phyloP scores from a whole-genome alignment of 1,284 basidiomycete species.

The Fomitopsis betulina region DNA sequence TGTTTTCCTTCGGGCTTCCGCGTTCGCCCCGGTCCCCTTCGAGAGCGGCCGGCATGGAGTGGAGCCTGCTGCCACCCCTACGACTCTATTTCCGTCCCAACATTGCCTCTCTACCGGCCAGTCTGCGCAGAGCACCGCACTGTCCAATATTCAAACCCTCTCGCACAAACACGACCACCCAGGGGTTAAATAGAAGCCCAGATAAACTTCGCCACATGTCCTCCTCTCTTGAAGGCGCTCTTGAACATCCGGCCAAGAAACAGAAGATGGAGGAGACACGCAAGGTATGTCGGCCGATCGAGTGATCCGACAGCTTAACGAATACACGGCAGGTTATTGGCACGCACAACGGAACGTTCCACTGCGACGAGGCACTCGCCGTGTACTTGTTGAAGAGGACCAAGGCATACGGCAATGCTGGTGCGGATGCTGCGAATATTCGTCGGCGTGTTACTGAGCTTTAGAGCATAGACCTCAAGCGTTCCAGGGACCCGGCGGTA shows the following conservation, averaged over 20 bases:
- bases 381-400: slow-evolving; percentile 89
- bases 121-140: not conserved
- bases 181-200: not conserved
- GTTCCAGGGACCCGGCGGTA: slow-evolving; percentile 77
- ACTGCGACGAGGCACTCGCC: slow-evolving; percentile 94
- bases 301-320: not conserved
- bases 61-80: slow-evolving; percentile 5
- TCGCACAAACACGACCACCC: not conserved
- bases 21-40: not conserved
- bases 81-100: slow-evolving; percentile 6
- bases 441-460: not conserved
- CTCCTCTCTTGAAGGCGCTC: slow-evolving; percentile 13
- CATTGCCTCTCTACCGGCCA: slow-evolving; percentile 3
- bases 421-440: slow-evolving; percentile 33
- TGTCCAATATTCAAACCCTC: too few relatives aligned
- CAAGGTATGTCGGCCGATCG: slow-evolving; percentile 29
- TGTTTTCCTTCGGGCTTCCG: not conserved
- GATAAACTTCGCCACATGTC: slow-evolving; percentile 26
- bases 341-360: slow-evolving; percentile 95
- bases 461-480: slow-evolving; percentile 60
- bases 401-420: slow-evolving; percentile 68
- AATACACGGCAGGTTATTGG: slow-evolving; percentile 62
- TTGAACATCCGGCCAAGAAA: slow-evolving; percentile 38
- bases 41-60: slow-evolving; percentile 3
- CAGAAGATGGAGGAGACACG: slow-evolving; percentile 37